These are phyloP conservation scores for Kodamaea kakaduensis DNA, from an alignment of 805 yeast species.

Conservation along the genomic window DNA sequence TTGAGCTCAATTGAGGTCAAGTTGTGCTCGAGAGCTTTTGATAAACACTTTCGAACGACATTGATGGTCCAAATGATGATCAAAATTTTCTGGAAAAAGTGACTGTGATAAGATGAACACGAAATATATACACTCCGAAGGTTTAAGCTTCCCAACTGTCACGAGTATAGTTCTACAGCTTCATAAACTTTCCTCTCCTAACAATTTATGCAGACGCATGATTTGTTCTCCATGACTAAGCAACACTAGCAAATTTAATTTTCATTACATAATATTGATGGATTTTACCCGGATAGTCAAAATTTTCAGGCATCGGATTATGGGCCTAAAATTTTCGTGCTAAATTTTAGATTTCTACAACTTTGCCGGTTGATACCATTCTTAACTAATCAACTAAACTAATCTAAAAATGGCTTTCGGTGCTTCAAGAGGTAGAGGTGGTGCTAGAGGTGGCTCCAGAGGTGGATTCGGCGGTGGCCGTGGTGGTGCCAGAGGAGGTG, in stretches of 20 bases:
- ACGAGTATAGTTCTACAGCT: not conserved
- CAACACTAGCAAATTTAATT: constrained; percentile 5
- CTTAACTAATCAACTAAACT: constrained; percentile 3
- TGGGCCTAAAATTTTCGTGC: constrained; percentile 4
- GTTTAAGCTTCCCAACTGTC: no score
- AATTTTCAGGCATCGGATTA: constrained; percentile 12
- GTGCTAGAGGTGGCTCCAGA: constrained; percentile 38
- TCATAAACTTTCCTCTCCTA: constrained; percentile 1
- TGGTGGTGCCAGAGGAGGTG: constrained; percentile 40
- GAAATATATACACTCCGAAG: no score
- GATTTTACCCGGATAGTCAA: constrained; percentile 14
- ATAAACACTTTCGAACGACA: no score
- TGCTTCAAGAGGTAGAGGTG: constrained; percentile 60
- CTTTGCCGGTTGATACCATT: constrained; percentile 9
- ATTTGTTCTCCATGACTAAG: constrained; percentile 6
- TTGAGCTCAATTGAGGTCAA: no score
- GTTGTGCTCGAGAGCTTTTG: no score
- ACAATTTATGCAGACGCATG: constrained; percentile 9
- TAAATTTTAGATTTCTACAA: constrained; percentile 2
- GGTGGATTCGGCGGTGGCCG: constrained; percentile 54
- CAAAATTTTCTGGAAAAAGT: no score
- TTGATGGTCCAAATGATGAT: no score
- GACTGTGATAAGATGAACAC: no score
- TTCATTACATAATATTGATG: not conserved
- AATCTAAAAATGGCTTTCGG: constrained; percentile 60